Conservation (phyloP, 192 early-diverging fungal species). For the Cetraspora pellucida region DNA sequence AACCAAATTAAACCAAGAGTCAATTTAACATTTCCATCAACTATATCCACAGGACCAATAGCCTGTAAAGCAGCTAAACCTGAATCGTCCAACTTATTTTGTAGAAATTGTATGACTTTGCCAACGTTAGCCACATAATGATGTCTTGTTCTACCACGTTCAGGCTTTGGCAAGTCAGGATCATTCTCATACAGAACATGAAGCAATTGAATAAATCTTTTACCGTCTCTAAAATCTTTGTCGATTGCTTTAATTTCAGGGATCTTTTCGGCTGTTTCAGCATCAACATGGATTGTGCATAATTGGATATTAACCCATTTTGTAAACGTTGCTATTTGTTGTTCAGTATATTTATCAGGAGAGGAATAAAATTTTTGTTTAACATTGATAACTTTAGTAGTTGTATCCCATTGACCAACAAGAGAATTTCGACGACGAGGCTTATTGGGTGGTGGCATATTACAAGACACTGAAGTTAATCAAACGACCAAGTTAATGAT, state of each 20-base stretch:
- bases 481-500: too few relatives aligned
- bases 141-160: conserved; percentile 32
- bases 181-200: conserved; percentile 8
- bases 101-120: conserved; percentile 23
- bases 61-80: conserved; percentile 27
- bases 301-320: conserved; percentile 35
- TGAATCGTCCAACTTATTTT: conserved; percentile 15
- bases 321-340: conserved; percentile 29
- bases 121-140: conserved; percentile 32
- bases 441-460: background rate
- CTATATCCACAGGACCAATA: conserved; percentile 33
- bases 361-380: conserved; percentile 7
- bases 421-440: conserved; percentile 21
- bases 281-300: background rate
- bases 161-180: conserved; percentile 23
- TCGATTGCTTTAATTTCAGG: conserved; percentile 31
- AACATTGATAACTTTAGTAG: conserved; percentile 25
- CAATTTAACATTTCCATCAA: conserved; percentile 34
- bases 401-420: conserved; percentile 30
- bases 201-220: conserved; percentile 24
- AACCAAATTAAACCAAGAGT: conserved; percentile 32
- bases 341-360: conserved; percentile 9
- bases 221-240: conserved; percentile 29
- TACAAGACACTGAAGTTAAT: too few relatives aligned
- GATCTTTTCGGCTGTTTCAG: background rate